A percentile compares a stretch with the other conserved stretches of the same genome.
These are phyloP conservation scores for Chlamydomonas incerta DNA, from an alignment of 139 green algal species.

Conservation along the genomic window DNA sequence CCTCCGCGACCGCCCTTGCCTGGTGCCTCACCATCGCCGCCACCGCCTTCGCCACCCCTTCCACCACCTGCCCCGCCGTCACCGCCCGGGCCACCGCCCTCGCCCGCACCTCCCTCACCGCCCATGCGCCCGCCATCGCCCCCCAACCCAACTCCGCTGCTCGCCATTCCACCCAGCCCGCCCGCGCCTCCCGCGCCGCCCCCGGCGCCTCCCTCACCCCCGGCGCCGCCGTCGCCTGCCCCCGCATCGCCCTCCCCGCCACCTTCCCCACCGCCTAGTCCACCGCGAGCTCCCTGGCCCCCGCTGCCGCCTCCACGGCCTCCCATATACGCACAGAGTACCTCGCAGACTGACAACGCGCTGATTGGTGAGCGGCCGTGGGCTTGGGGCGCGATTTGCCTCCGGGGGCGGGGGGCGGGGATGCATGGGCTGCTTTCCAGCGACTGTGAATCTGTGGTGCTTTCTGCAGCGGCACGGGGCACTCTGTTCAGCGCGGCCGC, in stretches of 20 bases:
- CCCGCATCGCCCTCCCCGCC: neutral
- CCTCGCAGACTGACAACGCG: conserved; percentile 8
- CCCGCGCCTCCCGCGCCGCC: neutral
- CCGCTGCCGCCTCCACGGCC: conserved; percentile 10
- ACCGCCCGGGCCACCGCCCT: neutral
- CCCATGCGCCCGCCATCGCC: neutral
- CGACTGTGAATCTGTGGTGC: no score
- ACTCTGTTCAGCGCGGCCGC: no score
- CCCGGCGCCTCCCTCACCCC: neutral
- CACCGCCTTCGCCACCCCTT: neutral
- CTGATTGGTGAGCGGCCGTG: neutral
- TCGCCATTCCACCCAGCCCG: no score
- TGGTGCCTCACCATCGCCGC: neutral
- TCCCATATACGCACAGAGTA: neutral
- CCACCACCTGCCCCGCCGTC: neutral
- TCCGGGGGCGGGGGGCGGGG: no score
- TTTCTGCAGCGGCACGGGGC: no score
- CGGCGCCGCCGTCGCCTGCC: no score
- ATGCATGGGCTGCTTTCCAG: no score
- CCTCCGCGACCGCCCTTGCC: neutral
- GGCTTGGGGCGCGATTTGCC: no score
- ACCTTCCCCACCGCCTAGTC: neutral
- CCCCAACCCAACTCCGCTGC: neutral
- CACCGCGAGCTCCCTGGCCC: neutral
- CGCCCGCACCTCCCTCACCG: neutral